A percentile compares a stretch with the other conserved stretches of the same genome.
phyloP scores from a whole-genome alignment of 331 rosid species.

The Quercus lobata region DNA sequence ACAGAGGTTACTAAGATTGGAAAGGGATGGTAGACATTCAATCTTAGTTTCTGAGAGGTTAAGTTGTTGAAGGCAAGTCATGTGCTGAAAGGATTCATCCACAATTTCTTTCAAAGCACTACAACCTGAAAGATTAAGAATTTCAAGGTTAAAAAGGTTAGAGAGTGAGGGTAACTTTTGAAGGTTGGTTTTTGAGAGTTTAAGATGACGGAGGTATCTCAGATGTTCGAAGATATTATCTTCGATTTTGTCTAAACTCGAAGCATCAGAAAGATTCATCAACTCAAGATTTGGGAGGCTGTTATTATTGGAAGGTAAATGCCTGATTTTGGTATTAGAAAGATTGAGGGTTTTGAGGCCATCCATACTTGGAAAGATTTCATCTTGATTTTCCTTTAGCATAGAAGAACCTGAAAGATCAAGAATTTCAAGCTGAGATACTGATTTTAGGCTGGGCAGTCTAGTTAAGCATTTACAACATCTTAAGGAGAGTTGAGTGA shows the following conservation, averaged over 20 bases:
- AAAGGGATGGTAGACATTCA: constrained; percentile 16
- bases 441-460: constrained; percentile 10
- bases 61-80: constrained; percentile 26
- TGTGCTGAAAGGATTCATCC: constrained; percentile 7
- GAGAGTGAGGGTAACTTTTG: constrained; percentile 18
- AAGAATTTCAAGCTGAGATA: constrained; percentile 24
- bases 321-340: constrained; percentile 3
- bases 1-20: constrained; percentile 14
- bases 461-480: constrained; percentile 11
- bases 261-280: constrained; percentile 19
- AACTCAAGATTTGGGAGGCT: constrained; percentile 21
- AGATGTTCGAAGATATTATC: constrained; percentile 7
- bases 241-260: constrained; percentile 1
- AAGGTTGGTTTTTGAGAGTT: constrained; percentile 13
- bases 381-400: constrained; percentile 16
- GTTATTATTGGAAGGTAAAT: constrained; percentile 13
- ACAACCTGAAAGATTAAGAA: constrained; percentile 23
- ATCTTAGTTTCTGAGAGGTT: constrained; percentile 24
- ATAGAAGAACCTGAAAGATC: constrained; percentile 25
- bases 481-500: constrained; percentile 13
- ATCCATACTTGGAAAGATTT: background rate
- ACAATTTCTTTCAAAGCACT: constrained; percentile 3
- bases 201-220: constrained; percentile 21
- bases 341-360: constrained; percentile 29
- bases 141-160: constrained; percentile 8